These are phyloP conservation scores for Umbelopsis sp. DNA, from an alignment of 192 early-diverging fungal species.

Conservation along the genomic window DNA sequence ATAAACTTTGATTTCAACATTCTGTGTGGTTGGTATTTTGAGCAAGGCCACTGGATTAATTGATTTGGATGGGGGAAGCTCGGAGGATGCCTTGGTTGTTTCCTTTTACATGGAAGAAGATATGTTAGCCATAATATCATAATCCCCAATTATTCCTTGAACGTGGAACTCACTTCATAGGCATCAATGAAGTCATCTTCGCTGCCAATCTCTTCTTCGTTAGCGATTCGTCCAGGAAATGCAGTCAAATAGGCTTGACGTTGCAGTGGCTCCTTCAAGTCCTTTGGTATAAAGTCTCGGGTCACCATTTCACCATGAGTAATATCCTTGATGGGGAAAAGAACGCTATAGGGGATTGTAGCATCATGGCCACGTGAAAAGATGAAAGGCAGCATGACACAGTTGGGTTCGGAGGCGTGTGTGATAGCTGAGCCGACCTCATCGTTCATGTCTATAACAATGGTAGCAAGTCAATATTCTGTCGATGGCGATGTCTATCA, in stretches of 20 bases:
- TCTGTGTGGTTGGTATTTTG: neutral
- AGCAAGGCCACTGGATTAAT: neutral
- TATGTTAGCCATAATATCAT: neutral
- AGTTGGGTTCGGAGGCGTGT: conserved; percentile 63
- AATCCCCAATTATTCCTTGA: neutral
- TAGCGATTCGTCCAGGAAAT: conserved; percentile 34
- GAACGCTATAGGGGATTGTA: conserved; percentile 61
- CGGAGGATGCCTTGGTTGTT: neutral
- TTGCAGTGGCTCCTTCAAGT: conserved; percentile 48
- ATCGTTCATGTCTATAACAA: neutral
- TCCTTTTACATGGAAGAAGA: too few relatives aligned
- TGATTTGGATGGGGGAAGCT: neutral
- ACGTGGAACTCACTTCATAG: neutral
- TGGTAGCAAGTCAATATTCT: neutral
- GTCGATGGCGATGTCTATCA: neutral
- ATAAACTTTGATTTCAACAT: conserved; percentile 24
- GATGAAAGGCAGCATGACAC: conserved; percentile 64
- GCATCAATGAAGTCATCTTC: neutral
- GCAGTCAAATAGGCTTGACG: conserved; percentile 58
- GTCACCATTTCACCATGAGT: conserved; percentile 49
- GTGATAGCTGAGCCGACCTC: conserved; percentile 62
- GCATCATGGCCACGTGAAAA: conserved; percentile 50
- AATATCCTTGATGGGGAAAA: conserved; percentile 64
- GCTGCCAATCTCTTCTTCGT: conserved; percentile 15
- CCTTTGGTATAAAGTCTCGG: conserved; percentile 61